Percentiles rank a stretch among this genome's conserved stretches.
Conservation (phyloP, 208 protist genomes). For the Wallacemonas sp. region DNA sequence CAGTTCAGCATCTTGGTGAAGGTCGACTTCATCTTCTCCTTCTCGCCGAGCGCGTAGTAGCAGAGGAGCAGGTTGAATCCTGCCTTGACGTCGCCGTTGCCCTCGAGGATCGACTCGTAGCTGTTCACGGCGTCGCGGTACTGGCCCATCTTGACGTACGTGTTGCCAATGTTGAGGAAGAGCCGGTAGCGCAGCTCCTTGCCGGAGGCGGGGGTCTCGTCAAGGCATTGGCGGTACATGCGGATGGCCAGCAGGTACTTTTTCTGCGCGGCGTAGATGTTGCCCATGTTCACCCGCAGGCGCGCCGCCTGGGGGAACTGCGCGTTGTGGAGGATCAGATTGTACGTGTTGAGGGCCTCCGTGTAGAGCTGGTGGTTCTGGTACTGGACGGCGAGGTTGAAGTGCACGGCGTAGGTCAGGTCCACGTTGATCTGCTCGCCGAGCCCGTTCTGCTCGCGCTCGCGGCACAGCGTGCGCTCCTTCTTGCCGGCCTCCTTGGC, state of each 20-base stretch:
- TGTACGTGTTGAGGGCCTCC: slow-evolving; percentile 96
- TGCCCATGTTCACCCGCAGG: slow-evolving; percentile 98
- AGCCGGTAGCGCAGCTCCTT: slow-evolving; percentile 95
- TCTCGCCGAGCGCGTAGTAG: slow-evolving; percentile 96
- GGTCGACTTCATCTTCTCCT: slow-evolving; percentile 93
- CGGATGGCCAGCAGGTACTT: slow-evolving; percentile 97
- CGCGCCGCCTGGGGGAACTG: slow-evolving; percentile 93
- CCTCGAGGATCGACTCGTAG: slow-evolving; percentile 95
- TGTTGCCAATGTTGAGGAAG: slow-evolving; percentile 96
- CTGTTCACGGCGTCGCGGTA: slow-evolving; percentile 95
- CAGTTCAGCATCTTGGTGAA: slow-evolving; percentile 92
- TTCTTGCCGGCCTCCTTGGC: slow-evolving; percentile 95
- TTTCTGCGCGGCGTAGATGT: slow-evolving; percentile 97
- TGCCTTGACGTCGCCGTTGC: slow-evolving; percentile 86
- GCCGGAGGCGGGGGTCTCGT: slow-evolving; percentile 90
- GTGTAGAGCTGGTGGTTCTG: slow-evolving; percentile 94
- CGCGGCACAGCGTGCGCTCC: slow-evolving; percentile 90
- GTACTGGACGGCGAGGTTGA: slow-evolving; percentile 97
- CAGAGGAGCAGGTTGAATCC: slow-evolving; percentile 97
- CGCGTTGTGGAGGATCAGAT: slow-evolving; percentile 95
- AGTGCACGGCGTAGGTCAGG: slow-evolving; percentile 95
- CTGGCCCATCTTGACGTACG: slow-evolving; percentile 97
- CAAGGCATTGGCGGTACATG: slow-evolving; percentile 96
- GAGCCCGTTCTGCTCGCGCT: slow-evolving; percentile 89
- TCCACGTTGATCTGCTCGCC: slow-evolving; percentile 96